phyloP scores from a whole-genome alignment of 225 moss, liverwort and hornwort genomes.

The Physcomitrium patens region DNA sequence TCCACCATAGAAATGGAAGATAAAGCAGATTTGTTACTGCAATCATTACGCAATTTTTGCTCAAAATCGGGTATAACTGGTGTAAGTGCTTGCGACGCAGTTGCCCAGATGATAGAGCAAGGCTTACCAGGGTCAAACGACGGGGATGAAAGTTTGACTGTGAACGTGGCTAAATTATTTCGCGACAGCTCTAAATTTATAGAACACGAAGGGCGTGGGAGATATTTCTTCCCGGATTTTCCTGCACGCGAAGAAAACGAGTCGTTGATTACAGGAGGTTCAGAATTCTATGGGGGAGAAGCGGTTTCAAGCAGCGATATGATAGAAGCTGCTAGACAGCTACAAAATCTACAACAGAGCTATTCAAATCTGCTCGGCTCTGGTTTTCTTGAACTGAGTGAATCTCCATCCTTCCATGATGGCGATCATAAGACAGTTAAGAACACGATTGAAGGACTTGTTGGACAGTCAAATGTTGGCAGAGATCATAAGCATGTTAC shows the following conservation, averaged over 20 bases:
- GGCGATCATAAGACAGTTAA: constrained; percentile 31
- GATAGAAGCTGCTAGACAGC: constrained; percentile 56
- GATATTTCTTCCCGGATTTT: constrained; percentile 26
- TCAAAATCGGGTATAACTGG: constrained; percentile 38
- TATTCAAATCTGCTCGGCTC: constrained; percentile 42
- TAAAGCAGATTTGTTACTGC: constrained; percentile 36
- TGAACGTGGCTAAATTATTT: constrained; percentile 42
- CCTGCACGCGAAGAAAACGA: constrained; percentile 23
- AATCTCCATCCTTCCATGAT: constrained; percentile 36
- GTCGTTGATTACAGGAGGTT: constrained; percentile 23
- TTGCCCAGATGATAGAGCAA: constrained; percentile 37
- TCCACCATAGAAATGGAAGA: constrained; percentile 27
- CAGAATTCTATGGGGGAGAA: constrained; percentile 28
- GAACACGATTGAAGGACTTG: constrained; percentile 15
- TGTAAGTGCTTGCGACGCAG: constrained; percentile 46
- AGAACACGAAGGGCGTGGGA: constrained; percentile 41
- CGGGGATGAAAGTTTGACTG: constrained; percentile 38
- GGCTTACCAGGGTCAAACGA: constrained; percentile 29
- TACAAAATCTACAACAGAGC: constrained; percentile 53
- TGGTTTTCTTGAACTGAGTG: constrained; percentile 32
- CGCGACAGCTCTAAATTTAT: constrained; percentile 32
- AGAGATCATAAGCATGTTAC: constrained; percentile 8
- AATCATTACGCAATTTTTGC: constrained; percentile 35
- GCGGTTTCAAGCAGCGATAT: constrained; percentile 46
- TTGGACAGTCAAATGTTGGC: constrained; percentile 32